Evolutionary conservation across 2,329 filamentous ascomycete species (phyloP).

Genomic region (Mycocentrospora acerina): DNA sequence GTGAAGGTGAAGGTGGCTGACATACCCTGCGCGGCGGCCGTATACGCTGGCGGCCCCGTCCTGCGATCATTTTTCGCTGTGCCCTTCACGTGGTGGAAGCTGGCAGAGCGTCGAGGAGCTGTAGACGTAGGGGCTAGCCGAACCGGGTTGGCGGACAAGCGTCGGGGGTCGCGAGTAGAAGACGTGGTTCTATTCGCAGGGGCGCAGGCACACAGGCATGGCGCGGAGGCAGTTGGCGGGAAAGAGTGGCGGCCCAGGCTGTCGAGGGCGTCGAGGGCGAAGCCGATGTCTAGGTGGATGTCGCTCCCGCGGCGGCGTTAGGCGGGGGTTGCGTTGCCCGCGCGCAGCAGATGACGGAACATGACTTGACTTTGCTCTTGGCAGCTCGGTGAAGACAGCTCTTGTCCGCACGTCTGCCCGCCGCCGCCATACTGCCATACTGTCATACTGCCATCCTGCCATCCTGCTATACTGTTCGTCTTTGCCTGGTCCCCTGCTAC

Average conservation of each 20-base stretch:
- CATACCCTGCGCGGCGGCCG: slow-evolving; percentile 67
- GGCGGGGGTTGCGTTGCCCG: slow-evolving; percentile 11
- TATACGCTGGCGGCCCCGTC: slow-evolving; percentile 63
- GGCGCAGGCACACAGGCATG: background rate
- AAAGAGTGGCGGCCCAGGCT: background rate
- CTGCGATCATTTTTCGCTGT: slow-evolving; percentile 50
- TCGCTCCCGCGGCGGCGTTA: background rate
- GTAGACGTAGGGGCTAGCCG: too few relatives aligned
- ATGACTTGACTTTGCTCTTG: slow-evolving; percentile 6
- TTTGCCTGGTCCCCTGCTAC: background rate
- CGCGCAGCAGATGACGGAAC: slow-evolving; percentile 20
- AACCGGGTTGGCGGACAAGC: too few relatives aligned
- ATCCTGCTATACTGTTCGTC: too few relatives aligned
- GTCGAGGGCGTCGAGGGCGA: background rate
- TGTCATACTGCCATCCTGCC: too few relatives aligned
- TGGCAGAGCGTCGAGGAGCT: background rate
- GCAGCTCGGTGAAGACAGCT: slow-evolving; percentile 9
- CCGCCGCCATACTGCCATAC: too few relatives aligned
- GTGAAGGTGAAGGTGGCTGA: slow-evolving; percentile 16
- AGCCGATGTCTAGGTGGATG: slow-evolving; percentile 5
- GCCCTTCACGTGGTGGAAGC: background rate
- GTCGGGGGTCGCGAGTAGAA: background rate
- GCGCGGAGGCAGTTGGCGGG: background rate
- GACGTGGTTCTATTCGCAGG: slow-evolving; percentile 1
- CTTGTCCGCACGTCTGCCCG: slow-evolving; percentile 8